Conservation (phyloP, 805 yeast genomes). For the Candida pseudoglaebosa region DNA sequence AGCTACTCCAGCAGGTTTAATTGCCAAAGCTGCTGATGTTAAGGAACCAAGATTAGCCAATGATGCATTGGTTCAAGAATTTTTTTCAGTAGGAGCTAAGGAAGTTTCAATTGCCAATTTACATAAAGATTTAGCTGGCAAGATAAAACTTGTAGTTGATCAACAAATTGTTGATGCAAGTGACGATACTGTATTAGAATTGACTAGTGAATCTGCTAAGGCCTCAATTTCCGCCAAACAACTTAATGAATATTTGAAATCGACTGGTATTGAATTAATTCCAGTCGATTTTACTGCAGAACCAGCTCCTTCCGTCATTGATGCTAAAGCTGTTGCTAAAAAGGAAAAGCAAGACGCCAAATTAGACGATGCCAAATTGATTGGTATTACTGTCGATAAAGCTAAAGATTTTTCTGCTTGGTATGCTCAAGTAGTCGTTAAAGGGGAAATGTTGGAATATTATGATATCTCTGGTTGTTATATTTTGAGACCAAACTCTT, state of each 20-base stretch:
- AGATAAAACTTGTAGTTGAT: slow-evolving; percentile 60
- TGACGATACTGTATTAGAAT: slow-evolving; percentile 34
- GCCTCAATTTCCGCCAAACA: slow-evolving; percentile 47
- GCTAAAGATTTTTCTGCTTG: slow-evolving; percentile 89
- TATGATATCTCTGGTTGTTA: slow-evolving; percentile 99
- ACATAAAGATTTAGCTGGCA: slow-evolving; percentile 43
- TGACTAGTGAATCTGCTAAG: slow-evolving; percentile 52
- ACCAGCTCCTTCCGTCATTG: slow-evolving; percentile 23
- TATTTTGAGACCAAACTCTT: slow-evolving; percentile 94
- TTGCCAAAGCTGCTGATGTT: slow-evolving; percentile 64
- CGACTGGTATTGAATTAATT: slow-evolving; percentile 48
- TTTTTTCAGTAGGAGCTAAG: slow-evolving; percentile 54
- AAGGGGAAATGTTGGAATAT: slow-evolving; percentile 98
- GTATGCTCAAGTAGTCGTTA: slow-evolving; percentile 95
- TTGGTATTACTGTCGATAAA: slow-evolving; percentile 95
- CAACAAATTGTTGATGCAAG: slow-evolving; percentile 39
- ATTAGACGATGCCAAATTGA: slow-evolving; percentile 80
- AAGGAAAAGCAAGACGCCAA: slow-evolving; percentile 47
- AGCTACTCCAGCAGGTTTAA: slow-evolving; percentile 58
- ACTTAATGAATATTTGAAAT: slow-evolving; percentile 42
- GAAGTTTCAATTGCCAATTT: slow-evolving; percentile 59
- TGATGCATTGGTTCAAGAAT: slow-evolving; percentile 68
- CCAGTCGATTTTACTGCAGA: slow-evolving; percentile 53
- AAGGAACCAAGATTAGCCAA: slow-evolving; percentile 89
- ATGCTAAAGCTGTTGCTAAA: slow-evolving; percentile 28